Base-by-base conservation (phyloP, 306 rosid genomes). In the Crotalaria pallida region DNA sequence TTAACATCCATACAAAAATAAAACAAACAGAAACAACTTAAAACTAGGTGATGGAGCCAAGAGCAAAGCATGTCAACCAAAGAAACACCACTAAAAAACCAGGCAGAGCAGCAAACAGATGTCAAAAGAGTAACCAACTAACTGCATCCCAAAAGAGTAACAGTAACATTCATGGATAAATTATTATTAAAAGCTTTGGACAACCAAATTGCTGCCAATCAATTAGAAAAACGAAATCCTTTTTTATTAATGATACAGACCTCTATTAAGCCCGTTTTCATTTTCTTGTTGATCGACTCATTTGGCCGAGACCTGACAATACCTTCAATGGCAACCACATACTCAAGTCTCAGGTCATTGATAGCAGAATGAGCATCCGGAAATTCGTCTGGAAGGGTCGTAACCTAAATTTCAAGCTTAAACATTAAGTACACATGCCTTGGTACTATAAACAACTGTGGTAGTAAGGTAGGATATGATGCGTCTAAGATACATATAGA, bases 351-450 rank as follows among this genome's bases (percentile, higher is more conserved):
- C 65, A 84, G 61, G 77, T 84, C 85, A 71, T 88, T 94, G 38
- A 90, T 58, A 19, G 69, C 83, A 38, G 86, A 66, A 80, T 90
- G 97, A 4, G 94, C 95, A 40, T 88, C 82, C 19, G 92, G 98
- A 72, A 85, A 94, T 66, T 88, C 83, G n/a, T 85, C 89, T n/a
- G 97, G 94, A 63, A 87, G 97, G 41, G 98, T 90, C n/a, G 98
- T 83, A 48, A 94, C 80, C 97, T 91, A 40, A 65, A 79, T 56
- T 47, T 67, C 21, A 50, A 74, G 68, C 63, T 40, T 45, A 58
- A 58, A 38, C 0, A 10, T 0, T 72, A 10, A 84, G 84, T 31
- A 23, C 12, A 74, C 43, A 83, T 27, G 9, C 17, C 64, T 5
- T 4, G 9, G 5, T 7, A 12, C 48, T 18, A 29, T 22, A 79